A percentile compares a stretch with the other conserved stretches of the same genome.
These are phyloP conservation scores for Colletotrichum sp. DNA, from an alignment of 2,329 filamentous ascomycete species.

Conservation along the genomic window DNA sequence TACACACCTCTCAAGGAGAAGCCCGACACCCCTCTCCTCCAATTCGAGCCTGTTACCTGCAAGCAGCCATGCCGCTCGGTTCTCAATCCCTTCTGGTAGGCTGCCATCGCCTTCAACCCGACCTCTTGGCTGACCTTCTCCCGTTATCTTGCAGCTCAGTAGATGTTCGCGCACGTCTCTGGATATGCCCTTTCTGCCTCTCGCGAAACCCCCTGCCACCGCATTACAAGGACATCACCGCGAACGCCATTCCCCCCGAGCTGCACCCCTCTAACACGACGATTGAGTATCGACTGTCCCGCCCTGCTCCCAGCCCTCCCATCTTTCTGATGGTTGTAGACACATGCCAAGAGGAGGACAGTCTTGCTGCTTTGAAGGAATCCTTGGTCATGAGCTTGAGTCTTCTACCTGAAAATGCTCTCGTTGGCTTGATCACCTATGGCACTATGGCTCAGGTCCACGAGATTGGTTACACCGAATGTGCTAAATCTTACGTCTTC, in stretches of 20 bases:
- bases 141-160: slow-evolving; percentile 65
- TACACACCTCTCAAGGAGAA: slow-evolving; percentile 98
- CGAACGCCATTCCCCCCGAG: slow-evolving; percentile 82
- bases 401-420: slow-evolving; percentile 78
- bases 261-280: slow-evolving; percentile 83
- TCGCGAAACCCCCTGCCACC: slow-evolving; percentile 82
- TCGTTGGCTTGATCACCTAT: slow-evolving; percentile 85
- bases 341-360: slow-evolving; percentile 88
- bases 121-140: slow-evolving; percentile 23
- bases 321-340: slow-evolving; percentile 90
- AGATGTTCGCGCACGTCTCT: slow-evolving; percentile 81
- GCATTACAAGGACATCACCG: slow-evolving; percentile 89
- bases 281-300: slow-evolving; percentile 85
- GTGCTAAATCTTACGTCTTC: slow-evolving; percentile 98
- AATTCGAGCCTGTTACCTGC: slow-evolving; percentile 97
- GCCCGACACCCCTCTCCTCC: slow-evolving; percentile 83
- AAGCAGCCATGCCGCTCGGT: slow-evolving; percentile 95
- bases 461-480: slow-evolving; percentile 97
- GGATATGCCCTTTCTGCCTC: slow-evolving; percentile 90
- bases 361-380: slow-evolving; percentile 81
- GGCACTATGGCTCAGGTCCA: slow-evolving; percentile 98
- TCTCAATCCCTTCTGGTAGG: slow-evolving; percentile 94
- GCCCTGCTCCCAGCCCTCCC: slow-evolving; percentile 80
- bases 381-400: slow-evolving; percentile 87
- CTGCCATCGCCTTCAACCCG: neutral